Evolutionary conservation across 1,139 yeast genomes (phyloP).

Genomic region (Geotrichum phurueaensis): DNA sequence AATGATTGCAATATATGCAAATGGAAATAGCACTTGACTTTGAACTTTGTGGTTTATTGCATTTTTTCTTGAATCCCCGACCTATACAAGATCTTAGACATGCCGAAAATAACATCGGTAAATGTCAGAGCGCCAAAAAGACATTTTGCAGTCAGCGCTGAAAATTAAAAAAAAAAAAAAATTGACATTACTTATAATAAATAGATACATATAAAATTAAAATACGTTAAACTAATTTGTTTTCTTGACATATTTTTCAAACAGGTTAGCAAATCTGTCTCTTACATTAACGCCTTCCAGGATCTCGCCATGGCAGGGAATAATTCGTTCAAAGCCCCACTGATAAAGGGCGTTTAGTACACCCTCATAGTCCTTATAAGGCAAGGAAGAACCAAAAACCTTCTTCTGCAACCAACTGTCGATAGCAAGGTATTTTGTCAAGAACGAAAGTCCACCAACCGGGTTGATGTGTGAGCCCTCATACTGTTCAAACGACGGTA

Average conservation of each 20-base stretch:
- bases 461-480: slow-evolving; percentile 37
- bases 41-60: too few relatives aligned
- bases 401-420: slow-evolving; percentile 28
- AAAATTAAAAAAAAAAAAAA: neutral
- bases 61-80: neutral
- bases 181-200: neutral
- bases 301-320: slow-evolving; percentile 56
- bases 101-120: too few relatives aligned
- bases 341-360: slow-evolving; percentile 35
- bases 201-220: neutral
- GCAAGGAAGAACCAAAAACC: slow-evolving; percentile 34
- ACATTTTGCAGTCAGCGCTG: too few relatives aligned
- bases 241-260: slow-evolving; percentile 7
- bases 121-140: too few relatives aligned
- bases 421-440: slow-evolving; percentile 41
- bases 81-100: neutral
- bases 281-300: slow-evolving; percentile 42
- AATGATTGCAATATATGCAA: too few relatives aligned
- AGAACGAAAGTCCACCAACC: slow-evolving; percentile 40
- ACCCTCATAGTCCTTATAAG: slow-evolving; percentile 21
- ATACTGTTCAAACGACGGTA: slow-evolving; percentile 44
- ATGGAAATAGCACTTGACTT: too few relatives aligned
- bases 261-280: slow-evolving; percentile 23
- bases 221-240: neutral
- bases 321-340: slow-evolving; percentile 48